Conservation (phyloP, 208 protist genomes). For the Acanthamoeba polyphaga region DNA sequence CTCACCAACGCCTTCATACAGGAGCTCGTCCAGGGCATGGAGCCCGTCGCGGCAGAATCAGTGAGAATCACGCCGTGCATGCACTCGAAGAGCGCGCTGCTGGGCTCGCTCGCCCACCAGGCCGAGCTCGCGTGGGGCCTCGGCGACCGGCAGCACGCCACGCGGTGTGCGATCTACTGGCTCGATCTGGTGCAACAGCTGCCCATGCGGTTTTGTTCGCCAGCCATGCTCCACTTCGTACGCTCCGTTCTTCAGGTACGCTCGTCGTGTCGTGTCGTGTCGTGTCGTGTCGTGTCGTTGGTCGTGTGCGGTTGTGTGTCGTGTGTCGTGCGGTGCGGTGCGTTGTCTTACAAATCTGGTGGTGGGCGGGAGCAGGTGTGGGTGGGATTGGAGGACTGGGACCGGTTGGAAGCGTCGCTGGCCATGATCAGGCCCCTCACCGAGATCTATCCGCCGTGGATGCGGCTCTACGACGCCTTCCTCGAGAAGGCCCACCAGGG, state of each 20-base stretch:
- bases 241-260: background rate
- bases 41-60: background rate
- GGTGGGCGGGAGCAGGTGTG: background rate
- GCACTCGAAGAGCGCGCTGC: conserved; percentile 9
- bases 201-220: conserved; percentile 1
- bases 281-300: too few species aligned
- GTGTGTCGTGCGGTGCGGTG: too few species aligned
- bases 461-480: background rate
- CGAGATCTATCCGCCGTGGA: background rate
- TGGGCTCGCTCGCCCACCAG: conserved; percentile 15
- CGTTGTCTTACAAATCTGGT: too few species aligned
- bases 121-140: conserved; percentile 10
- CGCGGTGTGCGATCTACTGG: background rate
- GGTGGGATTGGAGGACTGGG: background rate
- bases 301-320: too few species aligned
- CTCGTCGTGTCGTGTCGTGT: too few species aligned
- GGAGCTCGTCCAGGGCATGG: background rate
- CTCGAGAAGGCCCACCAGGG: background rate
- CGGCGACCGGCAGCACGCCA: background rate
- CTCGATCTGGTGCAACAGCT: background rate
- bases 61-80: background rate
- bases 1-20: background rate
- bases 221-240: background rate
- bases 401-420: background rate
- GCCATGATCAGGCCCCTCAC: background rate